Evolutionary conservation across 257 asterid genomes (phyloP), one percentile per base, ranked within the genome.

Genomic region (Capsicum chinense): DNA sequence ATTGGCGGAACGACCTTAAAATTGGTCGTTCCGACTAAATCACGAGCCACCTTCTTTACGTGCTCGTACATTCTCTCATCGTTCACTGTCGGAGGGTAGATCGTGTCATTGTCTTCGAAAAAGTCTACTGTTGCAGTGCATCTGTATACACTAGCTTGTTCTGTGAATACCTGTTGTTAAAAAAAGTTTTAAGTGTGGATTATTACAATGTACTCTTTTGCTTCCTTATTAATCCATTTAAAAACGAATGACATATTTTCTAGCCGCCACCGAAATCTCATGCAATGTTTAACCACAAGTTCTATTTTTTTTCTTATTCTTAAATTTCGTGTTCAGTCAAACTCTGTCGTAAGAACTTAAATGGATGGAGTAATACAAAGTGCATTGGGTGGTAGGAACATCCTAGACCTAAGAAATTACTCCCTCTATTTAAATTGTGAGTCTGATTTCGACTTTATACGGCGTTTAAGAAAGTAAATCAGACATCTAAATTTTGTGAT

Each of bases 81-180:
- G 78, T 97, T 96, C 82, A 93, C 93, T 85, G 90, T 87, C 21
- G 98, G 98, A 0, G 99, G 98, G 88, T 94, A 97, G 5, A 95
- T 90, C 14, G 89, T 84, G 89, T 90, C 91, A 0, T 89, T 85
- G 26, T 93, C 81, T 86, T 90, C 92, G 83, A 97, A 97, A 90
- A 94, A 95, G 82, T 97, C 97, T 0, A 97, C 92, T 4, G 93
- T 90, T 67, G 97, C 98, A 7, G 85, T 85, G 94, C 98, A 97
- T 87, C 84, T 89, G 87, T 88, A 97, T 10, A 95, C 99, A 82
- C 88, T 88, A 33, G 92, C 95, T 84, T 97, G 98, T 9, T 93
- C 91, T 71, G 90, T 70, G 37, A 95, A 91, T 9, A 94, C 97
- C 98, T 95, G 96, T 79, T 79, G 69, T 39, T 79, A 70, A 11